phyloP scores from a whole-genome alignment of 768 basidiomycete genomes.

The Termitomyces heimii region DNA sequence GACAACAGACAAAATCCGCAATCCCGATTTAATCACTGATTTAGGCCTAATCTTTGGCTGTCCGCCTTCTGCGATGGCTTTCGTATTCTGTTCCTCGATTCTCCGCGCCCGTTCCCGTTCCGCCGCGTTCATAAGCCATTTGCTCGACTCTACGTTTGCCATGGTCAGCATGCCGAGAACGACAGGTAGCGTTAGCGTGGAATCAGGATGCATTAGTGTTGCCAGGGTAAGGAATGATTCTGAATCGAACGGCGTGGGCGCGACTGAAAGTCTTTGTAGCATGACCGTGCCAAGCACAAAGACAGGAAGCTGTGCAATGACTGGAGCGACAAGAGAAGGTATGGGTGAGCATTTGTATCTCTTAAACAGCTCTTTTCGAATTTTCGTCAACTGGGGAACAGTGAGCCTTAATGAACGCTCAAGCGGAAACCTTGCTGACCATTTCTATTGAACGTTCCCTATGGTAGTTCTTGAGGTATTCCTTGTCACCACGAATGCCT shows the following conservation, averaged over 20 bases:
- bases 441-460: constrained; percentile 39
- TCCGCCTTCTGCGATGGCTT: constrained; percentile 37
- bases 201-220: constrained; percentile 64
- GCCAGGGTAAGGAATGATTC: constrained; percentile 75
- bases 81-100: constrained; percentile 42
- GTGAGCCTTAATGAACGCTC: background rate
- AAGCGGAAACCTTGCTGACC: constrained; percentile 26
- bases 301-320: constrained; percentile 63
- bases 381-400: constrained; percentile 39
- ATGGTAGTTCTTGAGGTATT: constrained; percentile 43
- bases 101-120: constrained; percentile 45
- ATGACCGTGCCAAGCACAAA: constrained; percentile 63
- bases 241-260: constrained; percentile 65
- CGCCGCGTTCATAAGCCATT: constrained; percentile 63
- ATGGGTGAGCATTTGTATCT: constrained; percentile 52
- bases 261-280: constrained; percentile 46
- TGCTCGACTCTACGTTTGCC: constrained; percentile 73
- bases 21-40: constrained; percentile 43
- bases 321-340: constrained; percentile 53
- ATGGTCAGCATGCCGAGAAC: constrained; percentile 67
- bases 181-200: constrained; percentile 65
- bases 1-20: constrained; percentile 54
- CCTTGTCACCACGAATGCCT: constrained; percentile 49
- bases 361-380: constrained; percentile 54
- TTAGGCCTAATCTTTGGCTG: constrained; percentile 38